Conservation (phyloP, 2,329 filamentous ascomycete genomes). For the Trichoderma breve region DNA sequence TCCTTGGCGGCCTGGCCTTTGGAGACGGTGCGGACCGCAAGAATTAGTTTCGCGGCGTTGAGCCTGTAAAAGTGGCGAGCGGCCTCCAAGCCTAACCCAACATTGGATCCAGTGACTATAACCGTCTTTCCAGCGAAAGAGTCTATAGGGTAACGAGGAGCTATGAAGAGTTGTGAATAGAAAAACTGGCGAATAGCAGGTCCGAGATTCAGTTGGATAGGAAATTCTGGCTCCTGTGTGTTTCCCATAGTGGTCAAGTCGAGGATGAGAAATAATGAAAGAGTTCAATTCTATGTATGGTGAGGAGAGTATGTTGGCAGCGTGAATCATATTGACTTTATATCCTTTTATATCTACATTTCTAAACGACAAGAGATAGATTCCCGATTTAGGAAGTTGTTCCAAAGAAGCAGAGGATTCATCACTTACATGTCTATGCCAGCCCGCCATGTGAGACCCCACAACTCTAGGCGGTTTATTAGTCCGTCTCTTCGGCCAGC, state of each 20-base stretch:
- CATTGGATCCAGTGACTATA: neutral
- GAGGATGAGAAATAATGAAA: neutral
- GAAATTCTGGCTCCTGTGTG: neutral
- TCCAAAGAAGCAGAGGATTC: neutral
- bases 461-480: neutral
- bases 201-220: neutral
- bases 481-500: too few relatives aligned
- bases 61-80: neutral
- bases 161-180: neutral
- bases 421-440: neutral
- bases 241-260: neutral
- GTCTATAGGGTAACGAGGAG: neutral
- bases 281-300: neutral
- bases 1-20: neutral
- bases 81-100: neutral
- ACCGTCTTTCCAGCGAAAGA: neutral
- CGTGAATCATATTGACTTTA: too few relatives aligned
- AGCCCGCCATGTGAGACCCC: neutral
- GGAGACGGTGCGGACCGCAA: neutral
- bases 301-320: neutral
- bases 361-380: neutral
- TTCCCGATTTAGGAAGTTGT: neutral
- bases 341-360: neutral
- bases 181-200: neutral
- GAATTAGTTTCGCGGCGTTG: neutral